A percentile compares a stretch with the other conserved stretches of the same genome.
These are phyloP conservation scores for Ganoderma resinaceum DNA, from an alignment of 1,284 basidiomycete genomes.

Conservation along the genomic window DNA sequence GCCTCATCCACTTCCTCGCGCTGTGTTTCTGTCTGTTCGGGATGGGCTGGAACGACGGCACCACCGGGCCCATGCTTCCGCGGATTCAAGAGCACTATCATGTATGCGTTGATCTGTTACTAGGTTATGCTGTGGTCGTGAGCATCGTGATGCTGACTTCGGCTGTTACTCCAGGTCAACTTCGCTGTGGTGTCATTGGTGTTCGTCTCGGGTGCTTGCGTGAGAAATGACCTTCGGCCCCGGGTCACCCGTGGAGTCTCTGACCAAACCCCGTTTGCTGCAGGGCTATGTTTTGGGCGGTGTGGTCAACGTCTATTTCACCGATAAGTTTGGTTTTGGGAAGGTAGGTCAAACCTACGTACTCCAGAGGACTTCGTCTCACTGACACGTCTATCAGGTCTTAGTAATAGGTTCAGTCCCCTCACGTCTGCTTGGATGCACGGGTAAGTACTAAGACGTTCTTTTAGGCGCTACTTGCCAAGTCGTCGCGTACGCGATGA, in stretches of 20 bases:
- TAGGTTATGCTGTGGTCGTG: slow-evolving; percentile 7
- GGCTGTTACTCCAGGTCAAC: slow-evolving; percentile 48
- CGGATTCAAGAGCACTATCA: slow-evolving; percentile 61
- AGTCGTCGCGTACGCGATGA: slow-evolving; percentile 52
- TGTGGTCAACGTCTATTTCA: slow-evolving; percentile 60
- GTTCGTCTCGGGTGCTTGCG: slow-evolving; percentile 54
- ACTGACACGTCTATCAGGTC: slow-evolving; percentile 35
- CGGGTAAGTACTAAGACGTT: background rate
- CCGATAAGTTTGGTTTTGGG: slow-evolving; percentile 64
- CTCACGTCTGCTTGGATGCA: too few species aligned
- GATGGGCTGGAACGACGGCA: slow-evolving; percentile 65
- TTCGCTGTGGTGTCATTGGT: slow-evolving; percentile 56
- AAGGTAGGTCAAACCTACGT: slow-evolving; percentile 47
- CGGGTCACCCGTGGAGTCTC: background rate
- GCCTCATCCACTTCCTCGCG: slow-evolving; percentile 42
- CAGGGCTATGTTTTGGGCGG: slow-evolving; percentile 63
- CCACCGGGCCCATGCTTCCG: slow-evolving; percentile 62
- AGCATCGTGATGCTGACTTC: background rate
- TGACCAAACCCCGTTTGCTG: background rate
- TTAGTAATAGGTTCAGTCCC: slow-evolving; percentile 25
- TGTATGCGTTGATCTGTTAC: slow-evolving; percentile 42
- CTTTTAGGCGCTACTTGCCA: slow-evolving; percentile 50
- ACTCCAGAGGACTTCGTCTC: too few species aligned
- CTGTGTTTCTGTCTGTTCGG: slow-evolving; percentile 49
- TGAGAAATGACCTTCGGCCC: slow-evolving; percentile 33